These are phyloP conservation scores for Pharnaceum exiguum DNA, from an alignment of 148 eudicot genomes.

Conservation along the genomic window DNA sequence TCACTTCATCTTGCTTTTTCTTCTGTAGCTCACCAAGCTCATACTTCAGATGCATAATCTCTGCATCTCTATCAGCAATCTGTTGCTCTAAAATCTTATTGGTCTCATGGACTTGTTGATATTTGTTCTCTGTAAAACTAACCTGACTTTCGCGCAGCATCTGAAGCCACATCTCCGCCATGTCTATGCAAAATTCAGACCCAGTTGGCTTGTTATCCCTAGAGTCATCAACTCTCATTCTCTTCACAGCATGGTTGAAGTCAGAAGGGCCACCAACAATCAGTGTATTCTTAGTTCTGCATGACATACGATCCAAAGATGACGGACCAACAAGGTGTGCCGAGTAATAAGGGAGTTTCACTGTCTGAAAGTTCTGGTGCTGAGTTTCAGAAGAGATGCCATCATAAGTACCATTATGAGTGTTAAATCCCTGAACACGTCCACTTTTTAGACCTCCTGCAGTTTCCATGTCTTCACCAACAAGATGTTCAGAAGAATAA, in stretches of 20 bases:
- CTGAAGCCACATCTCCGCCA: constrained; percentile 34
- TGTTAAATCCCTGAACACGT: constrained; percentile 29
- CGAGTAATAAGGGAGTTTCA: constrained; percentile 28
- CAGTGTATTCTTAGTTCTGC: constrained; percentile 34
- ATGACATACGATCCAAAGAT: constrained; percentile 29
- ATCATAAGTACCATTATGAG: constrained; percentile 28
- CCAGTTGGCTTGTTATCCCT: constrained; percentile 45
- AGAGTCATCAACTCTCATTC: constrained; percentile 45
- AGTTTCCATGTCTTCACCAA: constrained; percentile 33
- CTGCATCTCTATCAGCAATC: constrained; percentile 33
- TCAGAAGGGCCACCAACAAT: constrained; percentile 35
- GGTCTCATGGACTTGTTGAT: constrained; percentile 22
- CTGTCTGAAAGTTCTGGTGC: constrained; percentile 45
- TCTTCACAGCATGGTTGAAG: constrained; percentile 42
- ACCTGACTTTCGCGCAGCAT: constrained; percentile 44
- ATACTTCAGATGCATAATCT: constrained; percentile 43
- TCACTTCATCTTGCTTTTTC: constrained; percentile 37
- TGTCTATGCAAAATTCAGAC: constrained; percentile 41
- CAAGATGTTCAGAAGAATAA: constrained; percentile 36
- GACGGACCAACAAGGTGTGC: too few relatives aligned
- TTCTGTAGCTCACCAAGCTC: constrained; percentile 49
- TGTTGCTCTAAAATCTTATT: constrained; percentile 40
- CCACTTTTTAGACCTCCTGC: constrained; percentile 38
- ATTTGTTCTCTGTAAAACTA: constrained; percentile 27
- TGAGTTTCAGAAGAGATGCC: constrained; percentile 48